Base-by-base conservation (phyloP, 768 basidiomycete genomes). In the Flagelloscypha sp. region DNA sequence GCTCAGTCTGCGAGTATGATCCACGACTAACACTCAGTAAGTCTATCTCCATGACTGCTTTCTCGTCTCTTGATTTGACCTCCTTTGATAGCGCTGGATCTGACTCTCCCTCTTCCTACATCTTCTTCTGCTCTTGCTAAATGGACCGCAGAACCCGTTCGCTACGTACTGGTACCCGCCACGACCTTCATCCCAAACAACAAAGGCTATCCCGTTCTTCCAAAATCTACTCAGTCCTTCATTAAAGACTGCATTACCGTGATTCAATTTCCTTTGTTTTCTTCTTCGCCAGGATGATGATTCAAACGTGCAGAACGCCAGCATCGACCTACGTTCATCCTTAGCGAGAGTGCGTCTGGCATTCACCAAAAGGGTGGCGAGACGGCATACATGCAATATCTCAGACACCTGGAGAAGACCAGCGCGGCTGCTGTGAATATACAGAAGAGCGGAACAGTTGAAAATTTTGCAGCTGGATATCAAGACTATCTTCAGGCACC, bases 401-500 rank as follows among this genome's bases (percentile, higher is more conserved):
- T 93, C 6, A 70, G 76, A 24, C 80, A 90, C 57, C 52, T 93
- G 10, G 85, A 93, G 52, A 82, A 77, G 53, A 83, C 82, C 7
- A 88, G 84, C 44, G 66, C 74, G 1, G 61, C 66, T 2, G 67
- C 84, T 30, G 66, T 78, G 45, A 81, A 85, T 22, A 64, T 71
- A 13, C 68, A 68, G 45, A 76, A 69, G 16, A 61, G 66, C 15
- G 85, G 84, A 1, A 84, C 86, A 0, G 82, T 94, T 24, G 90
- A 95, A 53, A 68, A 88, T 45, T 94, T 88, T 58, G 86, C 89
- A 0, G 78, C 82, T 41, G 89, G 88, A 5, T 99, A 98, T 57
- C 86, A 88, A 52, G 95, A 98, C 56, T 95, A 80, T 58, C 63
- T 99, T 13, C 95, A 98, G 56, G 86, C 90, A 4, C 95, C 95